A percentile compares a stretch with the other conserved stretches of the same genome.
Conservation (phyloP, 2,329 filamentous ascomycete genomes). For the Aspergillus brasiliensis region DNA sequence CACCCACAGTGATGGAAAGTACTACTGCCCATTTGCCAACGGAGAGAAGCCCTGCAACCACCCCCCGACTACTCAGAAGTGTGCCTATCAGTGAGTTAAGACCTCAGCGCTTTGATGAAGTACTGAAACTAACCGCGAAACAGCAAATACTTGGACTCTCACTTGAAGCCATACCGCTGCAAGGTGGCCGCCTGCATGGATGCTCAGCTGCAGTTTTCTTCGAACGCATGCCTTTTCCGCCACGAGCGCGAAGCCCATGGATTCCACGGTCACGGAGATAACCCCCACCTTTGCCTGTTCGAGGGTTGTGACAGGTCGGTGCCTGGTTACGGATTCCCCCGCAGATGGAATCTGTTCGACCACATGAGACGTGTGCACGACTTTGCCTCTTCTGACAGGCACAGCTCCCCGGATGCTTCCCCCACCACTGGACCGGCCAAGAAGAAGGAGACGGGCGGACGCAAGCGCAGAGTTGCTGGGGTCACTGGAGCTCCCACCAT, state of each 20-base stretch:
- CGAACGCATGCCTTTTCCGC: slow-evolving; percentile 88
- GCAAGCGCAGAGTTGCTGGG: slow-evolving; percentile 44
- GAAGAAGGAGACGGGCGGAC: slow-evolving; percentile 42
- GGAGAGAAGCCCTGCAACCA: slow-evolving; percentile 76
- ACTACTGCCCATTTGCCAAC: slow-evolving; percentile 83
- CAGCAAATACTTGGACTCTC: slow-evolving; percentile 96
- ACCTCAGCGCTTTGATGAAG: slow-evolving; percentile 2
- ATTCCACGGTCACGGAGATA: slow-evolving; percentile 91
- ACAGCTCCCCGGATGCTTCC: slow-evolving; percentile 45
- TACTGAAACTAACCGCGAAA: slow-evolving; percentile 21
- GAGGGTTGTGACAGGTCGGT: slow-evolving; percentile 82
- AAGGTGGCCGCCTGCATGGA: slow-evolving; percentile 81
- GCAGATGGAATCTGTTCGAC: slow-evolving; percentile 93
- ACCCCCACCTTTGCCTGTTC: slow-evolving; percentile 87
- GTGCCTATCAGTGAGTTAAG: slow-evolving; percentile 89
- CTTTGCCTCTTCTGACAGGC: slow-evolving; percentile 50
- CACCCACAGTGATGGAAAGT: slow-evolving; percentile 71
- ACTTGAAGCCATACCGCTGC: slow-evolving; percentile 95
- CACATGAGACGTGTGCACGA: slow-evolving; percentile 95
- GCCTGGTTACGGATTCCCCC: slow-evolving; percentile 84
- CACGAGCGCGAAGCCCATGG: slow-evolving; percentile 96
- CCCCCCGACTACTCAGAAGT: slow-evolving; percentile 94
- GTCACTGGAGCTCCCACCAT: slow-evolving; percentile 41
- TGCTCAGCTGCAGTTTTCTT: slow-evolving; percentile 88
- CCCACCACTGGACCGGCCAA: slow-evolving; percentile 36